These are phyloP conservation scores for Metschnikowia anglica DNA, from an alignment of 805 yeast species.

Conservation along the genomic window DNA sequence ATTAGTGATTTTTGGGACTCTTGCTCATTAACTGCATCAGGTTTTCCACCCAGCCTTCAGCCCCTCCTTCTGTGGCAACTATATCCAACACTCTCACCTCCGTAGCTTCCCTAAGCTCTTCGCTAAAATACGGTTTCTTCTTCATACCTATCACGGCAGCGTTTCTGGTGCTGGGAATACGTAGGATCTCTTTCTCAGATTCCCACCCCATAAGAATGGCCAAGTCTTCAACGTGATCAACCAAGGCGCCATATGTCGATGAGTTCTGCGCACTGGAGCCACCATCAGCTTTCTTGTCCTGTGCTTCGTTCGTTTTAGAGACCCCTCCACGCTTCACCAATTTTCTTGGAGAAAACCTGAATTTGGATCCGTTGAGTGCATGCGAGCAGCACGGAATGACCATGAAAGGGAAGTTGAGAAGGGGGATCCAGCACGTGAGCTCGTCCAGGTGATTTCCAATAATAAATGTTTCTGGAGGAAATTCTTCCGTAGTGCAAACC, in stretches of 20 bases:
- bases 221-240: constrained; percentile 76
- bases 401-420: constrained; percentile 80
- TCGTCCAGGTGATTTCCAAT: constrained; percentile 97
- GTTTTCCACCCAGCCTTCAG: constrained; percentile 85
- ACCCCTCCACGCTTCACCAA: constrained; percentile 10
- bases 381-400: constrained; percentile 97
- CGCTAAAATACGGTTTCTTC: constrained; percentile 23
- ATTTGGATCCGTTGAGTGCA: constrained; percentile 71
- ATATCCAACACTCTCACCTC: constrained; percentile 54
- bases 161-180: constrained; percentile 93
- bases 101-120: constrained; percentile 31
- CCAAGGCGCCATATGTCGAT: constrained; percentile 82
- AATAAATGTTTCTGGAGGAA: constrained; percentile 69
- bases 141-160: constrained; percentile 79
- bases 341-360: constrained; percentile 56
- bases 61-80: constrained; percentile 78
- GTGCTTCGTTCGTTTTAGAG: constrained; percentile 1
- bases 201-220: constrained; percentile 77
- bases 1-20: constrained; percentile 68
- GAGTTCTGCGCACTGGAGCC: constrained; percentile 19
- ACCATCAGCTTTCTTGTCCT: constrained; percentile 2
- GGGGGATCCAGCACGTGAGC: constrained; percentile 91
- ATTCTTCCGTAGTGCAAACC: constrained; percentile 59
- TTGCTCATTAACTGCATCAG: constrained; percentile 68
- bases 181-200: constrained; percentile 77